Evolutionary conservation across 768 basidiomycete genomes (phyloP), one percentile per base, ranked within the genome.

Genomic region (Scleroderma citrinum): DNA sequence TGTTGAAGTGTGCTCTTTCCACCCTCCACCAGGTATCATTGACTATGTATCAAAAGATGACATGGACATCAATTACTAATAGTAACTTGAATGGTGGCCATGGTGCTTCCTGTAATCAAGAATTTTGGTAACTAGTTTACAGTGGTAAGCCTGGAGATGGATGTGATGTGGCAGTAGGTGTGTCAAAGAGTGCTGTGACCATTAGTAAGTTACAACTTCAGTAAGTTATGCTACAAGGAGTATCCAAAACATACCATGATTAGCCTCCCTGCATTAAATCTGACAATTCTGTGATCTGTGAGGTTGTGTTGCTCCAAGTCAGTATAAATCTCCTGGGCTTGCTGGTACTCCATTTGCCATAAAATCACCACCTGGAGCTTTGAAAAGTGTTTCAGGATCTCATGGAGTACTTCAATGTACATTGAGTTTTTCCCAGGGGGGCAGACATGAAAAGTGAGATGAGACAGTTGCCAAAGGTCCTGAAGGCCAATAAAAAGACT

Each of bases 21-120:
- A 34, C 7, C 49, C 53, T 5, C 36, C 40, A 16, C 50, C 57
- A 16, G 60, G 57, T 43, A 68, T 59, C 36, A 68, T 69, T 21
- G 44, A 62, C 43, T 59, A 69, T n/a, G 74, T 73, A 73, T 63
- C 68, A 26, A 67, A 67, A 31, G 69, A 66, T 7, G 73, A 76
- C 14, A 59, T 62, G 50, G 67, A 66, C n/a, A n/a, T n/a, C n/a
- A n/a, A n/a, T n/a, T n/a, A n/a, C n/a, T n/a, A n/a, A n/a, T 29
- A 5, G 26, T 29, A 29, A 29, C 26, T 29, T 29, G 4, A 4
- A 4, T 29, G 26, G 8, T 29, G 26, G 26, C 26, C 26, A 29
- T 8, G 5, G 4, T 4, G 26, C 26, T 29, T 29, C 4, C 26
- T 8, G 8, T 29, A 29, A 29, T 29, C 26, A 29, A 29, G 26